Base-by-base conservation (phyloP, 345 rosid species). In the Mallotus nudiflorus region DNA sequence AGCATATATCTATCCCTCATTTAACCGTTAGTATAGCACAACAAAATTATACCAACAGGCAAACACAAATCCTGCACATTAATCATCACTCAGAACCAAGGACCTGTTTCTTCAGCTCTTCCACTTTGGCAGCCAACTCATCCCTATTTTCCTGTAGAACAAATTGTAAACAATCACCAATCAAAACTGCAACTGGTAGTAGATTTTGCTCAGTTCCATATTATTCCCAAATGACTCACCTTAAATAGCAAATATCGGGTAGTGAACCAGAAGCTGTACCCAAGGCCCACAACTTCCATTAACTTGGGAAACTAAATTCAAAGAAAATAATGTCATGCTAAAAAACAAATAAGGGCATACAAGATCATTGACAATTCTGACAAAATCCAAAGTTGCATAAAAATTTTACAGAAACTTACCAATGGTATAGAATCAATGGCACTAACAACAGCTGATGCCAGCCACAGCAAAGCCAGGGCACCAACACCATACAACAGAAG, bases 261-360 rank as follows among this genome's bases (percentile, higher is more conserved):
- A 48, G 80, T 73, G 81, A 95, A 95, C 99, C 99, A 95, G 66
- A 85, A 27, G 19, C 96, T 71, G 83, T 87, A 95, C 76, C 91
- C 93, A 35, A 95, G 87, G 72, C 99, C 99, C 70, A 95, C 91
- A 18, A 92, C 78, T 84, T 95, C 96, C 93, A 95, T 73, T 39
- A 95, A 65, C 84, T 87, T 90, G 2, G 99, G 97, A 68, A 92
- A 72, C 97, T 95, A 83, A 66, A 75, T 55, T 42, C 27, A 71
- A 11, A 66, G 48, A 50, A 18, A 39, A 12, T 54, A 50, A 42
- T 18, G 45, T 8, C 29, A n/a, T n/a, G 11, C 22, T 62, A 11
- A 37, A 50, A 60, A 15, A 59, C 25, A 22, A 24, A 2, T n/a
- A n/a, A n/a, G n/a, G n/a, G 10, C 33, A 40, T 25, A 13, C 3